Evolutionary conservation across 1,284 basidiomycete genomes (phyloP).

Genomic region (Earliella scabrosa): DNA sequence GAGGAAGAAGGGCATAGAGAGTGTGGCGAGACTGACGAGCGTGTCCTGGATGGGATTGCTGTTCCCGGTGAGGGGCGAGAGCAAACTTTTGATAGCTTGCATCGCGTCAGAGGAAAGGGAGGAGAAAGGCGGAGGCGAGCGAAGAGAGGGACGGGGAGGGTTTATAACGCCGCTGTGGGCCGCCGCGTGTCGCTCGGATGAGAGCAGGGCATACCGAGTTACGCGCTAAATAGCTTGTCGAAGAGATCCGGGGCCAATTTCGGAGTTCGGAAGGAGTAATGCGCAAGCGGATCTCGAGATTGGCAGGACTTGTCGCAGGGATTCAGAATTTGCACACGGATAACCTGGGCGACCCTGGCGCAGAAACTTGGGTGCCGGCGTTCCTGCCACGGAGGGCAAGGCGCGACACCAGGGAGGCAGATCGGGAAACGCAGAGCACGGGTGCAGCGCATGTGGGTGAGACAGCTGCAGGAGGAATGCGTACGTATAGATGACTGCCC

Average conservation of each 20-base stretch:
- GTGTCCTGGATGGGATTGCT: constrained; percentile 37
- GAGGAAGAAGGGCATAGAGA: neutral
- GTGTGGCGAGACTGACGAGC: no score
- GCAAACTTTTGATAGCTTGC: constrained; percentile 35
- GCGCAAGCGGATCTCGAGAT: constrained; percentile 69
- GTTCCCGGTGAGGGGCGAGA: constrained; percentile 34
- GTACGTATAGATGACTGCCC: constrained; percentile 16
- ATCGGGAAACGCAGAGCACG: no score
- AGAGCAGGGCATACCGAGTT: neutral
- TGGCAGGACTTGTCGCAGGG: constrained; percentile 32
- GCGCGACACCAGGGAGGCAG: neutral
- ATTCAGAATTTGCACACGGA: constrained; percentile 11
- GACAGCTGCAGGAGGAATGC: constrained; percentile 2
- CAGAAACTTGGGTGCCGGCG: neutral
- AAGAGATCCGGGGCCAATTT: constrained; percentile 8
- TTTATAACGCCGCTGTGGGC: constrained; percentile 19
- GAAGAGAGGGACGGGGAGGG: constrained; percentile 11
- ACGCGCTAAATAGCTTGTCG: constrained; percentile 2
- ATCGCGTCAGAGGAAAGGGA: constrained; percentile 19
- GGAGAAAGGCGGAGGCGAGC: constrained; percentile 11
- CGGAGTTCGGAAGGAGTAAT: constrained; percentile 15
- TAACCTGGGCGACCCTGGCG: constrained; percentile 14
- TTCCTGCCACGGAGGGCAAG: constrained; percentile 6
- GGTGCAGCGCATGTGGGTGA: constrained; percentile 9
- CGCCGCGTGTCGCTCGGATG: constrained; percentile 20